Base-by-base conservation (phyloP, 1,284 basidiomycete species). In the Microbotryum violaceum region DNA sequence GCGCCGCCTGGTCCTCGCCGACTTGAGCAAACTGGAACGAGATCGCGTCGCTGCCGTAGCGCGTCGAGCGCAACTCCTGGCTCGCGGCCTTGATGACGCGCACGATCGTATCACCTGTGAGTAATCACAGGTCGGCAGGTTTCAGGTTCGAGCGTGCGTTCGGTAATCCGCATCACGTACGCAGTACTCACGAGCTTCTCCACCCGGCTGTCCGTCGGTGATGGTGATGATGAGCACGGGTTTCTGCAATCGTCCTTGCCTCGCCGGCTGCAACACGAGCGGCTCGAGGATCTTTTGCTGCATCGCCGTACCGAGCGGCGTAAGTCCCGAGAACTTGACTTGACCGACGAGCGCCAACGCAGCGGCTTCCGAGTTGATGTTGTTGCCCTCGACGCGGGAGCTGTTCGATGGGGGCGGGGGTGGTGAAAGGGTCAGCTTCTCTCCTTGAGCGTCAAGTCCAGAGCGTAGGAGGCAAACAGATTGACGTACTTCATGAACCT, bases 321-420 rank as follows among this genome's bases (percentile, higher is more conserved):
- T 70, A 20, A 71, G 49, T n/a, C 77, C 78, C n/a, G 74, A 75
- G 72, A 78, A 79, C 68, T 77, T 75, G 71, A 79, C 72, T 57
- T 76, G 72, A 18, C 69, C 47, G 47, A 79, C 65, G 20, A 79
- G 72, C 51, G 75, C 68, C 46, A 73, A 58, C 18, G 77, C 78
- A 29, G 71, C 69, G 25, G 67, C 66, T 65, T 79, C 78, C 48
- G 64, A 71, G 29, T 68, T 72, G 66, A 79, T 74, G 65, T 74
- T 73, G 72, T 79, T 75, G 37, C 78, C 78, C 54, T 77, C 74
- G 25, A 74, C 55, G 21, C 70, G 68, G 48, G 70, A 74, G 74
- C 79, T 79, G 16, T 18, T 42, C 12, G 37, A 14, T 42, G 14
- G 14, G 14, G 10, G 16, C 37, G 14, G 37, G 37, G 16, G 6